Evolutionary conservation across 768 basidiomycete genomes (phyloP).

Genomic region (Lactarius psammicola): DNA sequence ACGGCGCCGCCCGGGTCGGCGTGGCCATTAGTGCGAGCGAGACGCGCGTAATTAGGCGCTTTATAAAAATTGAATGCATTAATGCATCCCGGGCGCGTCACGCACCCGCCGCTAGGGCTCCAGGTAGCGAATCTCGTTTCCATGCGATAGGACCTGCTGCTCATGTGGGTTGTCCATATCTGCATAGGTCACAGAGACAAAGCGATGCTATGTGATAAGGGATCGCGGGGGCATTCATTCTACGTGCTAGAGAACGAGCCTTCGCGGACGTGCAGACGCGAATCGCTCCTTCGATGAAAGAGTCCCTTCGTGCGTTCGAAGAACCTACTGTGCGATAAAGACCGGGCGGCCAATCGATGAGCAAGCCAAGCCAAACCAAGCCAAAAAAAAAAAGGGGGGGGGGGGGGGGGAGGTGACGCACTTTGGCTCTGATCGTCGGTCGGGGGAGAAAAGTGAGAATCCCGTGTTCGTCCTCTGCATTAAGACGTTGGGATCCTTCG

Average conservation of each 20-base stretch:
- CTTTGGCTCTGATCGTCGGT: slow-evolving; percentile 64
- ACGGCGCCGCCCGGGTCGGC: too few relatives aligned
- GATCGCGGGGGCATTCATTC: background rate
- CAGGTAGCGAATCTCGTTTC: background rate
- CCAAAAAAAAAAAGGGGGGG: too few relatives aligned
- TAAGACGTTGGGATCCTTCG: slow-evolving; percentile 48
- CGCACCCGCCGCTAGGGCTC: background rate
- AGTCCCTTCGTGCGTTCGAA: slow-evolving; percentile 58
- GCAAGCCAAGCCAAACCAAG: too few relatives aligned
- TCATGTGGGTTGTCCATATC: background rate
- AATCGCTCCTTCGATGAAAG: slow-evolving; percentile 45
- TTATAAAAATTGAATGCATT: background rate
- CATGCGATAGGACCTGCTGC: background rate
- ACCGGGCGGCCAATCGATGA: slow-evolving; percentile 1
- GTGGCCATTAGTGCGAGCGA: background rate
- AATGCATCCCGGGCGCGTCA: background rate
- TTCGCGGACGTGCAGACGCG: background rate
- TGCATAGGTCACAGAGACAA: slow-evolving; percentile 23
- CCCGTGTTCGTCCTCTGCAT: slow-evolving; percentile 44
- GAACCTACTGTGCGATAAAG: slow-evolving; percentile 41
- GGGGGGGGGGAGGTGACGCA: slow-evolving; percentile 35
- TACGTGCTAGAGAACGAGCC: background rate
- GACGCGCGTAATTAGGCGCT: background rate
- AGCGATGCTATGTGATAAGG: background rate
- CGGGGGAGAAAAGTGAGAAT: slow-evolving; percentile 55